Evolutionary conservation across 129 eudicot genomes (phyloP), one percentile per base, ranked within the genome.

Genomic region (Gnaphalium uliginosum): DNA sequence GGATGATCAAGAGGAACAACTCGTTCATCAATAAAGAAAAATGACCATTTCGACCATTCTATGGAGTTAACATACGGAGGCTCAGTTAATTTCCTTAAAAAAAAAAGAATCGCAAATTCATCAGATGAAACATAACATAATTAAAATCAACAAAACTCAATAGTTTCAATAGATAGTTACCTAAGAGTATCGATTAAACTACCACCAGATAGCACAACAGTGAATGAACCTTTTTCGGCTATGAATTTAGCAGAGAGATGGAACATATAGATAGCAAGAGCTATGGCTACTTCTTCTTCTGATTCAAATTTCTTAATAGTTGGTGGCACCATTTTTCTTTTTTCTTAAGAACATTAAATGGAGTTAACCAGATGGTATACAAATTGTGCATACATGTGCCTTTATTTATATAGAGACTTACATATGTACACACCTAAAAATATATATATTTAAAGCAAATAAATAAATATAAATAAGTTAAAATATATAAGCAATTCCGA

Each of bases 131-230:
- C 19, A 61, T 18, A 6, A 39, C 21, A n/a, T 18, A 53, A 58
- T 30, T 23, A 11, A 68, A 21, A 58, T 69, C 8, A 43, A 46
- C 51, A 78, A 71, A 7, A 41, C 61, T 51, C 13, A 41, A 27
- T 58, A 7, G n/a, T 54, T 54, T 21, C 6, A 10, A 53, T 0
- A 6, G 17, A 53, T 0, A 6, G 62, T 54, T 63, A 88, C 98
- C 98, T 90, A 69, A 90, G 76, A 25, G 98, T 88, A 51, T 93
- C 86, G 32, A 93, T 90, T 39, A 90, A 76, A 32, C 89, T 68
- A 64, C 98, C 97, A 11, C 98, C 98, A 24, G 98, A 90, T 1
- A 90, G 73, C 19, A 88, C 97, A 37, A 93, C 88, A 23, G 91
- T 79, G 83, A 93, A 88, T 17, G 97, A 92, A 14, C 89, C 97